These are phyloP conservation scores for Geranomyces variabilis DNA, from an alignment of 192 early-diverging fungal genomes.

Conservation along the genomic window DNA sequence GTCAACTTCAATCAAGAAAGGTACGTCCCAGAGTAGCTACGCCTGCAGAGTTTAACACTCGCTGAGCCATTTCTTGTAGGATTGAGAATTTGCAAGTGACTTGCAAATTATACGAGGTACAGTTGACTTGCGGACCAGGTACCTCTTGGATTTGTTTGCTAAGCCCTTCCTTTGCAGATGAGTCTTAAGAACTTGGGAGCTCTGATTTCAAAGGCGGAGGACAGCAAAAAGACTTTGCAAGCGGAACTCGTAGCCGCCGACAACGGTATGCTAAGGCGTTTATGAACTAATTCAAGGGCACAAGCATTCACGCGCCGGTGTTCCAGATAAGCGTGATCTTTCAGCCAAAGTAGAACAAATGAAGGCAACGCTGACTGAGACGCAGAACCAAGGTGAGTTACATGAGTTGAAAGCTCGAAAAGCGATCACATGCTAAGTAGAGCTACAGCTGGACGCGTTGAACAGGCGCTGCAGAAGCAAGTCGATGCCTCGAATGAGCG, in stretches of 20 bases:
- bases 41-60: not conserved
- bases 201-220: conserved; percentile 17
- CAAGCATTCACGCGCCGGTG: not conserved
- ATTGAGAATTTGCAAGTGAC: conserved; percentile 22
- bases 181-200: conserved; percentile 26
- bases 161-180: conserved; percentile 4
- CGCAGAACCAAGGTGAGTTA: not conserved
- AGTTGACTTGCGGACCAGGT: not conserved
- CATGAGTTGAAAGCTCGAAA: too few relatives aligned
- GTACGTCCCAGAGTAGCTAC: conserved; percentile 2
- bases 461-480: not conserved
- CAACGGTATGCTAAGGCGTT: not conserved
- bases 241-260: not conserved
- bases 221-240: not conserved
- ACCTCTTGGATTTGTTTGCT: not conserved
- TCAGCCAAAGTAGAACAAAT: not conserved
- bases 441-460: not conserved
- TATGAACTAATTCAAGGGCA: too few relatives aligned
- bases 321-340: not conserved
- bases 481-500: not conserved
- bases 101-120: conserved; percentile 31
- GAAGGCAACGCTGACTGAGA: not conserved
- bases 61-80: conserved; percentile 1
- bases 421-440: not conserved
- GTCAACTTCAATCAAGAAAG: conserved; percentile 25